These are phyloP conservation scores for Cyclaneusma minus DNA, from an alignment of 2,329 filamentous ascomycete genomes.

Conservation along the genomic window DNA sequence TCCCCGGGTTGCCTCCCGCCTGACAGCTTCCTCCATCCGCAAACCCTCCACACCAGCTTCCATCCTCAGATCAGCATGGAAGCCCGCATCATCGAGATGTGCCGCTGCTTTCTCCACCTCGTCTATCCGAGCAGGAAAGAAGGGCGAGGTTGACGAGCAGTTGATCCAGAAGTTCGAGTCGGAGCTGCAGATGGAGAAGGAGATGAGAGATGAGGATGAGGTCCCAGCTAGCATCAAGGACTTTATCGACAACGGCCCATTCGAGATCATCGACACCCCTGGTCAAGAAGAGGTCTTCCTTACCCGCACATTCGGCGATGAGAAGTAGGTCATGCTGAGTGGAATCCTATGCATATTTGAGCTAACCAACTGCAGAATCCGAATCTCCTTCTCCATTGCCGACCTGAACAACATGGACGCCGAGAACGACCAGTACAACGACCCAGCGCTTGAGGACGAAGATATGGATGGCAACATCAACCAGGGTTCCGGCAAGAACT, in stretches of 20 bases:
- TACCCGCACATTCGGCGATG: slow-evolving; percentile 68
- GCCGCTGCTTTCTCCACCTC: slow-evolving; percentile 22
- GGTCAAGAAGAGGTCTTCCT: slow-evolving; percentile 83
- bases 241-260: slow-evolving; percentile 74
- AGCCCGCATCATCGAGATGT: slow-evolving; percentile 13
- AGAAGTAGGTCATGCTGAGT: slow-evolving; percentile 46
- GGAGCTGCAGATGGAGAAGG: slow-evolving; percentile 72
- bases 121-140: slow-evolving; percentile 21
- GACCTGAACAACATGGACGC: slow-evolving; percentile 58
- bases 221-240: slow-evolving; percentile 68
- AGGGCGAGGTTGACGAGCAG: slow-evolving; percentile 52
- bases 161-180: slow-evolving; percentile 73
- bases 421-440: slow-evolving; percentile 39
- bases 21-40: slow-evolving; percentile 34
- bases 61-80: slow-evolving; percentile 15
- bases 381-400: slow-evolving; percentile 69
- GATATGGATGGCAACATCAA: slow-evolving; percentile 24
- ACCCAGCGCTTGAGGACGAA: slow-evolving; percentile 39
- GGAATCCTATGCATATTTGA: slow-evolving; percentile 2
- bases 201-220: slow-evolving; percentile 55
- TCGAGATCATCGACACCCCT: slow-evolving; percentile 65
- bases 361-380: slow-evolving; percentile 38
- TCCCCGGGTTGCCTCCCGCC: slow-evolving; percentile 45
- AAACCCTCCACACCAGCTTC: slow-evolving; percentile 25
- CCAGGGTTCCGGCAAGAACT: slow-evolving; percentile 39